phyloP scores from a whole-genome alignment of 2,329 filamentous ascomycete species.

The Teratosphaeriaceae sp. region DNA sequence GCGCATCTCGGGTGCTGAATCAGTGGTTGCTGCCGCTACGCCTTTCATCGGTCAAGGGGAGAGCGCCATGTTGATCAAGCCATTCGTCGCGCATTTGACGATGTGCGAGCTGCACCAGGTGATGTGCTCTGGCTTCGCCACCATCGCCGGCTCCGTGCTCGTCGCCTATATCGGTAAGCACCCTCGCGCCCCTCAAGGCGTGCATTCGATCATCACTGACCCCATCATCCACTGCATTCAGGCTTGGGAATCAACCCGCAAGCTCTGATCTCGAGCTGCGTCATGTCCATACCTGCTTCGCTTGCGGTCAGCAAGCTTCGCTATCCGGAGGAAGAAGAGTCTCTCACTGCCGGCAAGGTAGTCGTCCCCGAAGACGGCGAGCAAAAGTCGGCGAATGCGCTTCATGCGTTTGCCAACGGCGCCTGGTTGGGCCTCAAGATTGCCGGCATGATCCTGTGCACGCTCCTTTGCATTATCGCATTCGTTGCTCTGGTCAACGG shows the following conservation, averaged over 20 bases:
- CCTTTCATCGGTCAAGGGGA: conserved; percentile 94
- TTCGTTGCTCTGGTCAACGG: conserved; percentile 68
- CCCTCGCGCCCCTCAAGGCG: too few relatives aligned
- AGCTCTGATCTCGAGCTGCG: conserved; percentile 81
- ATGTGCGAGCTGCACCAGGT: conserved; percentile 85
- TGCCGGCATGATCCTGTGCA: conserved; percentile 72
- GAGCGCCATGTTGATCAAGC: conserved; percentile 84
- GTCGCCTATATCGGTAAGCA: conserved; percentile 68
- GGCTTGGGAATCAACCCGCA: conserved; percentile 73
- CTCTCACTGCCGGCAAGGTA: conserved; percentile 72
- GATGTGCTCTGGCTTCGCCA: conserved; percentile 88
- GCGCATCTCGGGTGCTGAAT: conserved; percentile 80
- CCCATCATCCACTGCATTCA: too few relatives aligned
- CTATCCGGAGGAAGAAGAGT: conserved; percentile 82
- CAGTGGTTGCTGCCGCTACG: conserved; percentile 83
- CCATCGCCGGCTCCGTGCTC: conserved; percentile 81
- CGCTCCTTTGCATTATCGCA: conserved; percentile 77
- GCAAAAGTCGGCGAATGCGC: conserved; percentile 66
- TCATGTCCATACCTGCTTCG: conserved; percentile 92
- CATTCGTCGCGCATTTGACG: conserved; percentile 80
- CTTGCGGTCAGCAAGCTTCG: conserved; percentile 84
- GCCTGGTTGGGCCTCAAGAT: conserved; percentile 84
- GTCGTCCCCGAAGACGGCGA: conserved; percentile 75
- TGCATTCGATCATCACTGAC: not conserved
- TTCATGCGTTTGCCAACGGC: conserved; percentile 80